These are phyloP conservation scores for Ploettnerulaceae sp. DNA, from an alignment of 2,329 filamentous ascomycete genomes.

Conservation along the genomic window DNA sequence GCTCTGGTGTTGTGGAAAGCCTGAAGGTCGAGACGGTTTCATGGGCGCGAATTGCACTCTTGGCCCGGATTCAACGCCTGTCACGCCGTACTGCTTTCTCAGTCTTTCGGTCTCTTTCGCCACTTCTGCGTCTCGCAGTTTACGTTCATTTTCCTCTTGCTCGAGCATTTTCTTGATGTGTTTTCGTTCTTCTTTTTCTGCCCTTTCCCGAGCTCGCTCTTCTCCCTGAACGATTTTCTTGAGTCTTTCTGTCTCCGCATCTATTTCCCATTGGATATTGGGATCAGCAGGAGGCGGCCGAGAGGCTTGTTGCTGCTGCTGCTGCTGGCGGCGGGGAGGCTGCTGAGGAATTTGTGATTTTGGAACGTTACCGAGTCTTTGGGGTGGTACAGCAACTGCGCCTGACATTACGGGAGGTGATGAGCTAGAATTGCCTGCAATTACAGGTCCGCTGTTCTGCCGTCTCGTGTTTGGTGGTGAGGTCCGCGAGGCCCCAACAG, in stretches of 20 bases:
- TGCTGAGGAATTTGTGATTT: constrained; percentile 23
- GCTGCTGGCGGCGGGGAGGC: constrained; percentile 12
- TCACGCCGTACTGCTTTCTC: constrained; percentile 56
- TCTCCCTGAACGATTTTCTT: constrained; percentile 44
- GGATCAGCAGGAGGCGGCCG: constrained; percentile 27
- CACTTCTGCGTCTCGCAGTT: constrained; percentile 52
- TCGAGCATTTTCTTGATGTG: constrained; percentile 62
- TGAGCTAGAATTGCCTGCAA: constrained; percentile 19
- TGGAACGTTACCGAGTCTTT: constrained; percentile 14
- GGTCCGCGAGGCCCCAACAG: constrained; percentile 21
- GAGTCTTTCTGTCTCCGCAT: constrained; percentile 75
- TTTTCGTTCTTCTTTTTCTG: constrained; percentile 51
- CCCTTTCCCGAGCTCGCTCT: constrained; percentile 46
- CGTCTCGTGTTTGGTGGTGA: constrained; percentile 18
- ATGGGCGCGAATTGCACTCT: constrained; percentile 17
- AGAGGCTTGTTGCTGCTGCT: constrained; percentile 19
- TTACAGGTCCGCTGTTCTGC: constrained; percentile 29
- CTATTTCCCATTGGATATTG: constrained; percentile 44
- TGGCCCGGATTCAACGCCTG: constrained; percentile 5
- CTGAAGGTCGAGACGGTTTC: constrained; percentile 15
- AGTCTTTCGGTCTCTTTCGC: constrained; percentile 82
- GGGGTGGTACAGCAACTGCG: constrained; percentile 15
- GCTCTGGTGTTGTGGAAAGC: constrained; percentile 24
- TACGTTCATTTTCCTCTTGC: constrained; percentile 58
- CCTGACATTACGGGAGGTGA: constrained; percentile 30